Evolutionary conservation across 1,284 basidiomycete species (phyloP), one percentile per base, ranked within the genome.

Genomic region (Kalmanozyma brasiliensis): DNA sequence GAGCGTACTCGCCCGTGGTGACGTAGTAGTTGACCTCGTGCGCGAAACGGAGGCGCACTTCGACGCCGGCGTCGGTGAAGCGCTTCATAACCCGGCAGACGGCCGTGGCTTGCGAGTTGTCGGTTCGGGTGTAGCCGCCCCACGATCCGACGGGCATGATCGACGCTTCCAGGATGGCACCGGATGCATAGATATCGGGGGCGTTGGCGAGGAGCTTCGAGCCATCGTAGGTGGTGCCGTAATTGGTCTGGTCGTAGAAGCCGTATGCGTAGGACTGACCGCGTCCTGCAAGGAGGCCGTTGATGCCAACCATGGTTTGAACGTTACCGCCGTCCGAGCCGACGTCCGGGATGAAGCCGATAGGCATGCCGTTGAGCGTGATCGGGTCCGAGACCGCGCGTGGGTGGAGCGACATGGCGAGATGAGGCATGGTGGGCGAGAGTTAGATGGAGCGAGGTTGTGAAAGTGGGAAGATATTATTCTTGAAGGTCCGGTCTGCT

Each of bases 21-120:
- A 61, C 47, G 49, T 64, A 63, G 61, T 52, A 62, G 48, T 75
- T 77, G 55, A 77, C 72, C 40, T 82, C 81, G 65, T 82, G 81
- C 2, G 73, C 82, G 38, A 83, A 82, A 14, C 82, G 76, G 16
- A 83, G 64, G 53, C 82, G 78, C 40, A 83, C 82, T 40, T 82
- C 79, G 33, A 83, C 70, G 19, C 82, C 82, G 10, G 74, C 57
- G 52, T 83, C 82, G 42, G 81, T 82, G 67, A 82, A 83, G 49
- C 79, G 56, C 69, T 83, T 83, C 79, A 83, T 79, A 26, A 82
- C 81, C 0, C 77, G 66, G 49, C 75, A 76, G 30, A 81, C 76
- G 10, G 73, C 75, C 22, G 68, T 48, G 4, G 82, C 81, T 52
- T 82, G 82, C 8, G 64, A 64, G 63, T 80, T 79, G 66, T 82